Evolutionary conservation across 2,329 filamentous ascomycete species (phyloP).

Genomic region (Drechslera avenae): DNA sequence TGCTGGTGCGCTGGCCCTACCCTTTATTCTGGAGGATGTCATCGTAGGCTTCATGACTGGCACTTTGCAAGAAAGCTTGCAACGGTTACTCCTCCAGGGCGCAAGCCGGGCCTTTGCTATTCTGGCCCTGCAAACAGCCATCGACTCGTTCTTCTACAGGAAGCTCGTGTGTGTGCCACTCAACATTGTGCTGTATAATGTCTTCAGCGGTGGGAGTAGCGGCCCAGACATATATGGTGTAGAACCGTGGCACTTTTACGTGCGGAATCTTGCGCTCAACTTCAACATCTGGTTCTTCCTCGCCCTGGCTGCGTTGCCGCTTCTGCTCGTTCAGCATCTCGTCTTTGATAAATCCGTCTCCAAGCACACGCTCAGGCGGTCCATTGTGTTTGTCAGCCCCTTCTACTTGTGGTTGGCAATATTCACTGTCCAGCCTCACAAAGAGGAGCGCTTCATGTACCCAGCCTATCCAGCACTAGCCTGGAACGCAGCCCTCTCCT

Average conservation of each 20-base stretch:
- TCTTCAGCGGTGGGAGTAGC: constrained; percentile 76
- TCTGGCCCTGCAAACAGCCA: constrained; percentile 68
- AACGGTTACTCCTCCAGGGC: constrained; percentile 69
- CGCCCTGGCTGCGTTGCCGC: constrained; percentile 73
- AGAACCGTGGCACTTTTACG: constrained; percentile 96
- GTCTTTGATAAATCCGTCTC: constrained; percentile 65
- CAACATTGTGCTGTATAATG: constrained; percentile 96
- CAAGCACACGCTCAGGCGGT: constrained; percentile 73
- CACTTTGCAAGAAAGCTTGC: constrained; percentile 64
- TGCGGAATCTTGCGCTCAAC: constrained; percentile 88
- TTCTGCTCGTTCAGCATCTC: constrained; percentile 75
- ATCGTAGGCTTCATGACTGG: constrained; percentile 60
- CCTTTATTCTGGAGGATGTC: constrained; percentile 80
- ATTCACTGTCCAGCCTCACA: constrained; percentile 91
- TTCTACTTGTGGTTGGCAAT: constrained; percentile 95
- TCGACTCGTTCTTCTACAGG: constrained; percentile 87
- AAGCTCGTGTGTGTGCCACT: constrained; percentile 77
- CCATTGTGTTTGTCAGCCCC: constrained; percentile 76
- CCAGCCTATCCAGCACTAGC: constrained; percentile 90
- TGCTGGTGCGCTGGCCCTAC: constrained; percentile 77
- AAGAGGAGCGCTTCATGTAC: constrained; percentile 99
- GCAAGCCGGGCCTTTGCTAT: constrained; percentile 68
- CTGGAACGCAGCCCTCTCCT: constrained; percentile 82
- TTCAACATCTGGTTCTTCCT: constrained; percentile 95
- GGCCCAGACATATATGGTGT: constrained; percentile 94